These are phyloP conservation scores for Colletotrichum gigasporum DNA, from an alignment of 2,329 filamentous ascomycete genomes.

Conservation along the genomic window DNA sequence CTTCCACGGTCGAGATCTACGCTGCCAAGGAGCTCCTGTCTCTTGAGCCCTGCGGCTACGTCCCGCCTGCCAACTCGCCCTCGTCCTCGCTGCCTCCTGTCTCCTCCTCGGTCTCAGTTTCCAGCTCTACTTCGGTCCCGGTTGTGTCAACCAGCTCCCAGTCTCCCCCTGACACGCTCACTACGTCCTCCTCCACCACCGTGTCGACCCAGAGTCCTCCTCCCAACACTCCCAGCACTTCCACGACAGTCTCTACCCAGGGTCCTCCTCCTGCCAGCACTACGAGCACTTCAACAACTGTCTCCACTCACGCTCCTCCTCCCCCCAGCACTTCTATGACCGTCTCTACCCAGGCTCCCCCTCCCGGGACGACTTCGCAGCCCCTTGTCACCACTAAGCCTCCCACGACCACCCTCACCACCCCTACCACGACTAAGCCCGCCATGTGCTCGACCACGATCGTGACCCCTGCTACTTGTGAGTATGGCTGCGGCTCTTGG, in stretches of 20 bases:
- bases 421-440: conserved; percentile 45
- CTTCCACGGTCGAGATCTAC: conserved; percentile 53
- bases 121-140: conserved; percentile 15
- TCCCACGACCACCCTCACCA: conserved; percentile 36
- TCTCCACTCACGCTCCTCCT: conserved; percentile 17
- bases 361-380: conserved; percentile 20
- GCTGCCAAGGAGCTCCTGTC: conserved; percentile 59
- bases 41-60: conserved; percentile 57
- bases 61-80: conserved; percentile 36
- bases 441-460: conserved; percentile 59
- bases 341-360: conserved; percentile 4
- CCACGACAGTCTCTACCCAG: conserved; percentile 26
- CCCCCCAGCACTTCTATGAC: conserved; percentile 21
- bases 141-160: too few relatives aligned
- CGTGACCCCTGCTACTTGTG: conserved; percentile 56
- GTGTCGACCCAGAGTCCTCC: conserved; percentile 28
- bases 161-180: too few relatives aligned
- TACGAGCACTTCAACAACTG: conserved; percentile 25
- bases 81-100: conserved; percentile 31
- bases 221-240: conserved; percentile 31
- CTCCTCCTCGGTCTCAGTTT: conserved; percentile 13
- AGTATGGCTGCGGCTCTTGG: conserved; percentile 65
- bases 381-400: conserved; percentile 33
- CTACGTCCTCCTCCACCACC: conserved; percentile 27
- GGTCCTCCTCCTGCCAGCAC: conserved; percentile 12